phyloP scores from a whole-genome alignment of 2,329 filamentous ascomycete genomes.

The Coniochaeta sp. region DNA sequence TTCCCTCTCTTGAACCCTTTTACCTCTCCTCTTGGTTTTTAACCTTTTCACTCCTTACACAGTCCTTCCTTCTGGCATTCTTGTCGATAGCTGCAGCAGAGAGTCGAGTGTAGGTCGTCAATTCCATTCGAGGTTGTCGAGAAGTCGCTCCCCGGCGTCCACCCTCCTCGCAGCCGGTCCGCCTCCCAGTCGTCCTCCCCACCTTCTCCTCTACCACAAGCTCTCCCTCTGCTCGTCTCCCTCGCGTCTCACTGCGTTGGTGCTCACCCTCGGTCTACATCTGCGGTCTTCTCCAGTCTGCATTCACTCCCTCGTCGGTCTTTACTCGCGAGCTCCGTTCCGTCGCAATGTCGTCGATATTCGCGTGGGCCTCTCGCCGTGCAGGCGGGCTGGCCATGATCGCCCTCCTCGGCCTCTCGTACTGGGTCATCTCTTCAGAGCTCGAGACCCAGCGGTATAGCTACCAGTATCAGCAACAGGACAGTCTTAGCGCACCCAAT shows the following conservation, averaged over 20 bases:
- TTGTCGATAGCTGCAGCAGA: slow-evolving; percentile 8
- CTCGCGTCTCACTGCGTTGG: neutral
- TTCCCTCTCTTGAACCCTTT: slow-evolving; percentile 7
- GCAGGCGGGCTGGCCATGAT: slow-evolving; percentile 49
- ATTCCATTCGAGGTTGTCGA: slow-evolving; percentile 9
- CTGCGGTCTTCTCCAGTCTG: neutral
- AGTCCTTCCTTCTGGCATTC: slow-evolving; percentile 13
- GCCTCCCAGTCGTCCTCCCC: neutral
- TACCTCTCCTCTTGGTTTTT: slow-evolving; percentile 2
- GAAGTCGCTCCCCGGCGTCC: neutral
- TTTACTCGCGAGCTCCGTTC: neutral
- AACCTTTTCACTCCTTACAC: neutral
- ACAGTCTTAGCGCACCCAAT: slow-evolving; percentile 26
- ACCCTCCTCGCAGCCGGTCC: neutral
- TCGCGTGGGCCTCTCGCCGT: slow-evolving; percentile 45
- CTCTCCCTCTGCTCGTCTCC: neutral
- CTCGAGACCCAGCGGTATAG: slow-evolving; percentile 32
- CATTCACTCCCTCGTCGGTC: neutral
- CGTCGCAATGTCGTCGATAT: slow-evolving; percentile 39
- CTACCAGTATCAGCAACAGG: slow-evolving; percentile 33
- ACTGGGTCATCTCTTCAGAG: slow-evolving; percentile 47
- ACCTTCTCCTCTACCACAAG: neutral
- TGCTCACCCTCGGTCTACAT: neutral
- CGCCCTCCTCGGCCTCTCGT: slow-evolving; percentile 37
- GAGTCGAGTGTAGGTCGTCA: slow-evolving; percentile 12